Evolutionary conservation across 345 rosid genomes (phyloP).

Genomic region (Aquilaria yunnanensis): DNA sequence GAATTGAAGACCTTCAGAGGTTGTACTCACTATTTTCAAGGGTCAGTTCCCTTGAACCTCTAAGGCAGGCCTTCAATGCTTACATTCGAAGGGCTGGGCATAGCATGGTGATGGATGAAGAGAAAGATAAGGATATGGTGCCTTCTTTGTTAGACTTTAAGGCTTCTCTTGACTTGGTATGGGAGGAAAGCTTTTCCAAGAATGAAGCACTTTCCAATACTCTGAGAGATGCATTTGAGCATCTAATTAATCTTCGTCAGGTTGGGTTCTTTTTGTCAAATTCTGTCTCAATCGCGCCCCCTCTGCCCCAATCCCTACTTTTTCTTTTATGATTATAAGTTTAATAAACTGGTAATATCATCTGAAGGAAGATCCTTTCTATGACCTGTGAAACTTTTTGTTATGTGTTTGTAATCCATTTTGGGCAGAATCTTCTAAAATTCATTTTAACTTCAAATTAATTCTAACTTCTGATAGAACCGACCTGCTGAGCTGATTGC

Average conservation of each 20-base stretch:
- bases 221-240: conserved; percentile 92
- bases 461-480: conserved; percentile 35
- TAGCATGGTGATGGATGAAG: conserved; percentile 89
- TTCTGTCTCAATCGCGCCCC: too few relatives aligned
- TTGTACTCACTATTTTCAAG: conserved; percentile 75
- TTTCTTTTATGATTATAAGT: too few relatives aligned
- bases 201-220: conserved; percentile 87
- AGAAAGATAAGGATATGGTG: conserved; percentile 98
- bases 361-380: too few relatives aligned
- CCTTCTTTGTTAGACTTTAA: conserved; percentile 77
- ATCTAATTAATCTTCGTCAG: conserved; percentile 96
- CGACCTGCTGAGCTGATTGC: conserved; percentile 98
- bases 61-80: conserved; percentile 72
- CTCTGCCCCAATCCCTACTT: too few relatives aligned
- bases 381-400: too few relatives aligned
- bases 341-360: too few relatives aligned
- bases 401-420: too few relatives aligned
- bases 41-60: conserved; percentile 77
- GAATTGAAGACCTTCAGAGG: conserved; percentile 83
- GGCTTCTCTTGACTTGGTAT: conserved; percentile 82
- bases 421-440: too few relatives aligned
- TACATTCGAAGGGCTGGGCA: conserved; percentile 84
- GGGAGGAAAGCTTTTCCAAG: conserved; percentile 91
- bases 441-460: conserved; percentile 18
- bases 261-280: conserved; percentile 27